Conservation (phyloP, 179 eudicot species). For the Gypsophila paniculata region DNA sequence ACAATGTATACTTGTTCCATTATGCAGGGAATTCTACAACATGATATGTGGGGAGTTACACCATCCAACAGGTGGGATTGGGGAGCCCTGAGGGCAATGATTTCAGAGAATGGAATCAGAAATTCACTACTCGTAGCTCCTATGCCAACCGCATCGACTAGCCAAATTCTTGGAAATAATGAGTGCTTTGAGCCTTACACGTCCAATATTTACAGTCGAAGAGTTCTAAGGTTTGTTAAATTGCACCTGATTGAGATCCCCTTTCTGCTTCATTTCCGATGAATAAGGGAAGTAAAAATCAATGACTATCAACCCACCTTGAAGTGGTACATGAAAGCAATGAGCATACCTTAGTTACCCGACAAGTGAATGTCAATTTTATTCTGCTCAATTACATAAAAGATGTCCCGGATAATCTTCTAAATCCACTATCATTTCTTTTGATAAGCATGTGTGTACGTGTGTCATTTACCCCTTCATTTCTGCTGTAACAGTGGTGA, state of each 20-base stretch:
- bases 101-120: constrained; percentile 58
- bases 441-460: not conserved
- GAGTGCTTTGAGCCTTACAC: constrained; percentile 96
- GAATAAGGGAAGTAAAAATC: not conserved
- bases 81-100: constrained; percentile 58
- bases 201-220: constrained; percentile 79
- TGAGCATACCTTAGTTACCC: constrained; percentile 41
- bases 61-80: constrained; percentile 91
- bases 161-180: constrained; percentile 89
- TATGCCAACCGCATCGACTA: constrained; percentile 95
- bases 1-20: no score
- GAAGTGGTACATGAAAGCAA: constrained; percentile 47
- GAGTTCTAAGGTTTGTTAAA: constrained; percentile 64
- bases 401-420: not conserved
- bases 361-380: no score
- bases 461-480: not conserved
- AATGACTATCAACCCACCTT: not conserved
- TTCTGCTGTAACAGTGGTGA: constrained; percentile 52
- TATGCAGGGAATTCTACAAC: constrained; percentile 80
- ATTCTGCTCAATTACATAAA: no score
- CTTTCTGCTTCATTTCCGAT: not conserved
- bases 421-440: not conserved
- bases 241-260: no score
- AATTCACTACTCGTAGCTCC: constrained; percentile 94
- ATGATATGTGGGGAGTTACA: constrained; percentile 89